A percentile compares a stretch with the other conserved stretches of the same genome.
These are phyloP conservation scores for Xanthoparmelia taractica DNA, from an alignment of 495 filamentous ascomycete genomes.

Conservation along the genomic window DNA sequence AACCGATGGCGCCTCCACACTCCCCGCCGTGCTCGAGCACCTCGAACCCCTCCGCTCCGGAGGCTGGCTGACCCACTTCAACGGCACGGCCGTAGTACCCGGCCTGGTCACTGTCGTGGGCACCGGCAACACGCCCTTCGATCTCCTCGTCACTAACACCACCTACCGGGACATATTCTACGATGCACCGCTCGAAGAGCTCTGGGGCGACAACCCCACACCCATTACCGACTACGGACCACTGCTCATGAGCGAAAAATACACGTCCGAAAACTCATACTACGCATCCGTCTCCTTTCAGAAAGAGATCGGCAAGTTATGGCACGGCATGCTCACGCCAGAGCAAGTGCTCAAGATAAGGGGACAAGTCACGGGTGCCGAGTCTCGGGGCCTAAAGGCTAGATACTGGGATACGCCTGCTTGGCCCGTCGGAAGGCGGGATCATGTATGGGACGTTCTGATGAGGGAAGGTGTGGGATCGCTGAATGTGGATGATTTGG, in stretches of 20 bases:
- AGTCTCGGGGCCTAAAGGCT: slow-evolving; percentile 54
- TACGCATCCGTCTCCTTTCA: slow-evolving; percentile 41
- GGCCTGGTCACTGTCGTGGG: slow-evolving; percentile 65
- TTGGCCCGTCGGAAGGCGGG: slow-evolving; percentile 56
- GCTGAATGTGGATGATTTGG: slow-evolving; percentile 60
- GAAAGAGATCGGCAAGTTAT: slow-evolving; percentile 32
- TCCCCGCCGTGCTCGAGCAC: slow-evolving; percentile 40
- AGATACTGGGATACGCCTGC: slow-evolving; percentile 69
- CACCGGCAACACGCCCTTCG: slow-evolving; percentile 56
- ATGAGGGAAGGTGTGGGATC: slow-evolving; percentile 60
- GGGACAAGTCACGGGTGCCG: slow-evolving; percentile 53
- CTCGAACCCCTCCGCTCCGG: slow-evolving; percentile 50
- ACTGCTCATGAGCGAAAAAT: slow-evolving; percentile 11
- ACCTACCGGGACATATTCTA: slow-evolving; percentile 58
- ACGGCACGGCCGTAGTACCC: slow-evolving; percentile 37
- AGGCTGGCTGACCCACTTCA: slow-evolving; percentile 51
- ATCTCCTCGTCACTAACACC: slow-evolving; percentile 37
- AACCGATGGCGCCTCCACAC: slow-evolving; percentile 41
- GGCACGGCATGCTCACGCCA: slow-evolving; percentile 31
- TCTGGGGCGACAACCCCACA: slow-evolving; percentile 23
- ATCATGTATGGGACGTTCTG: slow-evolving; percentile 62
- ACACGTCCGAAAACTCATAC: slow-evolving; percentile 33
- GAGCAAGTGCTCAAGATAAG: slow-evolving; percentile 52
- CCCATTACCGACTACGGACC: neutral
- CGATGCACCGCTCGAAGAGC: slow-evolving; percentile 50